phyloP scores from a whole-genome alignment of 768 basidiomycete genomes.

The Glaciozyma antarctica region DNA sequence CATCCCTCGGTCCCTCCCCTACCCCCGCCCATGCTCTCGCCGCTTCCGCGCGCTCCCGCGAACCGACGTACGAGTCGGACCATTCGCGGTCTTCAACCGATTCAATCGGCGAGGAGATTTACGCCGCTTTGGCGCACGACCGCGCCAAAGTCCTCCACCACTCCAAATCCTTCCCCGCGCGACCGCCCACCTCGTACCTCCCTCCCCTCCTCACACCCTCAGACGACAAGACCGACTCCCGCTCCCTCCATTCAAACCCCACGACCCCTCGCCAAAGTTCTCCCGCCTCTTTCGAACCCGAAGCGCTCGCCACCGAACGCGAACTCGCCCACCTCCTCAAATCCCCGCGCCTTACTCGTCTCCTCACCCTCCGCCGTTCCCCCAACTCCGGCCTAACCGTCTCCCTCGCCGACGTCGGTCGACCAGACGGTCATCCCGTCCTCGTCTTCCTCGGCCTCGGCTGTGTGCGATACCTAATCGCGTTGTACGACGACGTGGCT shows the following conservation, averaged over 20 bases:
- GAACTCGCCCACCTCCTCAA: conserved; percentile 19
- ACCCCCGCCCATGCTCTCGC: neutral
- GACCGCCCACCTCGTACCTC: neutral
- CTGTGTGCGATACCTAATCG: conserved; percentile 88
- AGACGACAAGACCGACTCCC: neutral
- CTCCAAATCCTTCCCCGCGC: neutral
- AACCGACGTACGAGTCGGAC: neutral
- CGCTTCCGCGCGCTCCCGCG: neutral
- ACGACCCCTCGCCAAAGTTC: neutral
- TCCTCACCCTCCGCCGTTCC: conserved; percentile 65
- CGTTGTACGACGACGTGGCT: conserved; percentile 93
- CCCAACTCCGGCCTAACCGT: conserved; percentile 51
- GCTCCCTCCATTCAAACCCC: neutral
- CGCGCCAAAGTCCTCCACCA: neutral
- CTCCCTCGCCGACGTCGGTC: conserved; percentile 82
- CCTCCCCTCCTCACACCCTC: neutral
- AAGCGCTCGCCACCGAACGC: neutral
- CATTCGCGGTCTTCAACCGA: neutral
- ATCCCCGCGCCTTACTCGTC: conserved; percentile 61
- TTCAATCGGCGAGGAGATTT: conserved; percentile 6
- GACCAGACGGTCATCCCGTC: conserved; percentile 72
- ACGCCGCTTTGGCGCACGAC: neutral
- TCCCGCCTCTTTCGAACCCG: neutral
- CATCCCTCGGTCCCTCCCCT: neutral
- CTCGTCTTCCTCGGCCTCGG: conserved; percentile 88